These are phyloP conservation scores for Puccinia coronata DNA, from an alignment of 1,284 basidiomycete genomes.

Conservation along the genomic window DNA sequence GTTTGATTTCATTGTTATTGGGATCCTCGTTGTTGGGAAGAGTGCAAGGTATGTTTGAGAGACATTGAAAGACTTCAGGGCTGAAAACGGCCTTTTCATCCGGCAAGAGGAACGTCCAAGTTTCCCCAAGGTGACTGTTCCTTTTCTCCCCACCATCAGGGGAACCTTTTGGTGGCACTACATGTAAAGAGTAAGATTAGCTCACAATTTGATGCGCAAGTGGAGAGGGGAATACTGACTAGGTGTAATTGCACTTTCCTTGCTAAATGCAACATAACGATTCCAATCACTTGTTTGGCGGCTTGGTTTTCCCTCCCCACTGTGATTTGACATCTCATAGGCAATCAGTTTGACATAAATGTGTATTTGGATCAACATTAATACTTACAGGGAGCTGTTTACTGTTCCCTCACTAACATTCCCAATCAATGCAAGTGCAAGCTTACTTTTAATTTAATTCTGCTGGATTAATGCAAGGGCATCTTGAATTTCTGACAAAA, in stretches of 20 bases:
- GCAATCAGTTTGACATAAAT: not conserved
- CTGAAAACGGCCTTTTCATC: not conserved
- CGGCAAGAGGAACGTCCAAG: not conserved
- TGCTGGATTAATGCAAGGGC: not conserved
- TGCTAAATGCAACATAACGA: not conserved
- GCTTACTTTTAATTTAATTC: not conserved
- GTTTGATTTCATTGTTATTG: not conserved
- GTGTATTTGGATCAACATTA: not conserved
- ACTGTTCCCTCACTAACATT: no score
- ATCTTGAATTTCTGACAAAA: not conserved
- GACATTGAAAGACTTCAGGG: no score
- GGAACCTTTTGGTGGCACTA: not conserved
- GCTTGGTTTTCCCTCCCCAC: not conserved
- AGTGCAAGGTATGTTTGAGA: not conserved
- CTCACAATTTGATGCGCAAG: not conserved
- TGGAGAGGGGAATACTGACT: not conserved
- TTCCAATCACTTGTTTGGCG: not conserved
- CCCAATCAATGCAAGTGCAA: no score
- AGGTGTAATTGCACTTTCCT: not conserved
- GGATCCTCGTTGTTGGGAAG: not conserved
- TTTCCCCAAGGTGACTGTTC: not conserved
- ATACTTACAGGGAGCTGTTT: no score
- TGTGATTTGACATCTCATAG: not conserved
- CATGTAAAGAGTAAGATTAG: not conserved
- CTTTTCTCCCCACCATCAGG: not conserved